Evolutionary conservation across 2,329 filamentous ascomycete genomes (phyloP).

Genomic region (Dryadomyces sulphureus): DNA sequence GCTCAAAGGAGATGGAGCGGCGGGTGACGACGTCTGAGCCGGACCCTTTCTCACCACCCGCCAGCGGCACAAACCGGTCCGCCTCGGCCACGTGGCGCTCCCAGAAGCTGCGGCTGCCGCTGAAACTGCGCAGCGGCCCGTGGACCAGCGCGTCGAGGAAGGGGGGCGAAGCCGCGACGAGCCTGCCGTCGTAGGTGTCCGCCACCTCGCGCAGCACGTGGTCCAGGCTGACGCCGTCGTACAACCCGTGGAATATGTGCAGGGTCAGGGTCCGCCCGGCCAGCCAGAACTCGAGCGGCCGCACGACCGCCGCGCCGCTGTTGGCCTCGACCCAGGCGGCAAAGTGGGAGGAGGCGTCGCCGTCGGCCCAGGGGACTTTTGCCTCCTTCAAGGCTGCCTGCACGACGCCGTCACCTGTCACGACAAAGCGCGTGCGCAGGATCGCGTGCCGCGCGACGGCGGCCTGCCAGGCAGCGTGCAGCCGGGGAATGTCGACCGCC

Average conservation of each 20-base stretch:
- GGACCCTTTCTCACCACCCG: constrained; percentile 1
- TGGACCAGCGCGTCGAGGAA: constrained; percentile 55
- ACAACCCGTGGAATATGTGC: constrained; percentile 72
- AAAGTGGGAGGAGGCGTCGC: too few relatives aligned
- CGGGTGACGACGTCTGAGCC: constrained; percentile 11
- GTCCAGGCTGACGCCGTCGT: constrained; percentile 68
- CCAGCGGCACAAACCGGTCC: constrained; percentile 13
- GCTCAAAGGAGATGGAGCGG: constrained; percentile 20
- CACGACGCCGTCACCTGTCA: constrained; percentile 59
- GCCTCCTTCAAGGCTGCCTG: constrained; percentile 48
- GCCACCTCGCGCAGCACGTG: constrained; percentile 48
- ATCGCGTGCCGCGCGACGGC: constrained; percentile 43
- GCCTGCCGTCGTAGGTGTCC: constrained; percentile 28
- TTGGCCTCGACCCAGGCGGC: constrained; percentile 41
- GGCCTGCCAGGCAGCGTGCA: constrained; percentile 43
- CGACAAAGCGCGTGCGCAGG: constrained; percentile 57
- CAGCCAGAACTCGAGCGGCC: constrained; percentile 37
- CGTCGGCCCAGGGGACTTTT: constrained; percentile 29
- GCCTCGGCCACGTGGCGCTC: constrained; percentile 30
- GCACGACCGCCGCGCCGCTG: constrained; percentile 23
- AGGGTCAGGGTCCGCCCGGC: constrained; percentile 33
- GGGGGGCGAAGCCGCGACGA: constrained; percentile 23
- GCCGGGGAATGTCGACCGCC: constrained; percentile 24
- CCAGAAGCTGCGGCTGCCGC: constrained; percentile 49
- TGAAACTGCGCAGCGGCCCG: constrained; percentile 46